A percentile compares a stretch with the other conserved stretches of the same genome.
Evolutionary conservation across 129 eudicot genomes (phyloP).

Genomic region (Lonicera japonica): DNA sequence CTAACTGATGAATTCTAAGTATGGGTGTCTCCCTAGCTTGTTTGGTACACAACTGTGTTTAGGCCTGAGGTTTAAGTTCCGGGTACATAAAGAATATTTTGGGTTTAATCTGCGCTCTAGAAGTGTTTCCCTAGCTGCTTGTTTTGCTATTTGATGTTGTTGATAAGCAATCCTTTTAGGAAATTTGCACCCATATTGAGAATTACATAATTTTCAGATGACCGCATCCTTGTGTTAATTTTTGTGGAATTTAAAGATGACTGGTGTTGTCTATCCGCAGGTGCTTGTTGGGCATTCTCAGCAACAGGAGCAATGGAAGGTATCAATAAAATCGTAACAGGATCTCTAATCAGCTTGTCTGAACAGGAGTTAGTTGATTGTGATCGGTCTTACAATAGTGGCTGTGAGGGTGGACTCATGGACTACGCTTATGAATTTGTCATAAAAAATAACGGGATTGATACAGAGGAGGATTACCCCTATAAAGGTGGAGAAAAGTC

Average conservation of each 20-base stretch:
- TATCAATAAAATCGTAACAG: constrained; percentile 74
- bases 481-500: constrained; percentile 36
- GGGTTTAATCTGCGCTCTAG: neutral
- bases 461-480: constrained; percentile 91
- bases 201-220: neutral
- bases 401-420: constrained; percentile 98
- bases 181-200: neutral
- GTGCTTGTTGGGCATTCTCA: constrained; percentile 97
- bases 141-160: neutral
- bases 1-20: too few relatives aligned
- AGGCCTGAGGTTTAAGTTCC: too few relatives aligned
- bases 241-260: neutral
- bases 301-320: constrained; percentile 96
- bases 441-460: constrained; percentile 67
- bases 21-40: neutral
- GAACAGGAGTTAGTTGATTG: constrained; percentile 95
- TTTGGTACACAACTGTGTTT: neutral
- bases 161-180: neutral
- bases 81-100: neutral
- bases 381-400: constrained; percentile 62
- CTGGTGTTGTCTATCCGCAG: constrained; percentile 28
- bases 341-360: constrained; percentile 83
- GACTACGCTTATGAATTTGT: constrained; percentile 85
- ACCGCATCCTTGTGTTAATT: neutral
- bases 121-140: neutral